Conservation (phyloP, 2,329 filamentous ascomycete species). For the Colletotrichum karsti region DNA sequence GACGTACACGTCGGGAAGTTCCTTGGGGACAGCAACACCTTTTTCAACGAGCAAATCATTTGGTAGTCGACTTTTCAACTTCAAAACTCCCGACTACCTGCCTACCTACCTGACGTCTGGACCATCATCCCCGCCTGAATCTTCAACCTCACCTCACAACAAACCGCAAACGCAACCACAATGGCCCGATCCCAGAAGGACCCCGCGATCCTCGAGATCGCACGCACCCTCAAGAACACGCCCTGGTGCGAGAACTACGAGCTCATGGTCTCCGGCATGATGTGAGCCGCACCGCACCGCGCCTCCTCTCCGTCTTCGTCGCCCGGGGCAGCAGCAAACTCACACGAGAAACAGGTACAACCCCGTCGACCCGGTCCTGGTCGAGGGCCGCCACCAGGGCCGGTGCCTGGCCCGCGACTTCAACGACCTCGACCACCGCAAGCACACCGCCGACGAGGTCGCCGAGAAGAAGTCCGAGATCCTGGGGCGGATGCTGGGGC, state of each 20-base stretch:
- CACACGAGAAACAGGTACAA: constrained; percentile 49
- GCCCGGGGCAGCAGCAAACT: too few species aligned
- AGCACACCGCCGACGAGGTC: constrained; percentile 45
- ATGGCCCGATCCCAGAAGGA: constrained; percentile 9
- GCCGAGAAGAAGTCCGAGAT: constrained; percentile 45
- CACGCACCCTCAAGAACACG: background rate
- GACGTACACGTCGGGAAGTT: background rate
- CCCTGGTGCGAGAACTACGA: constrained; percentile 23
- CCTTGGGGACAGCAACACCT: too few species aligned
- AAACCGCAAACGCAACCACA: background rate
- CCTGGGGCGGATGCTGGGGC: constrained; percentile 54
- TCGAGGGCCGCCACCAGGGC: constrained; percentile 52
- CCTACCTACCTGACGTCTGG: too few species aligned
- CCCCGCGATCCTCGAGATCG: constrained; percentile 1
- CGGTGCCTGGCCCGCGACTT: constrained; percentile 58
- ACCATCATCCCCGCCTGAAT: background rate
- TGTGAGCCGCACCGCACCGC: background rate
- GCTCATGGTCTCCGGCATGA: constrained; percentile 26
- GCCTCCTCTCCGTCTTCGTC: too few species aligned
- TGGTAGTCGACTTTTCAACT: too few species aligned
- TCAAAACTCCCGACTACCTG: too few species aligned
- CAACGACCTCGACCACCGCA: constrained; percentile 61
- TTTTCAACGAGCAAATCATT: too few species aligned
- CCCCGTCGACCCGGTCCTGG: constrained; percentile 52
- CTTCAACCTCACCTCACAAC: too few species aligned